Evolutionary conservation across 148 eudicot genomes (phyloP), one percentile per base, ranked within the genome.

Genomic region (Camellia lanceoleosa): DNA sequence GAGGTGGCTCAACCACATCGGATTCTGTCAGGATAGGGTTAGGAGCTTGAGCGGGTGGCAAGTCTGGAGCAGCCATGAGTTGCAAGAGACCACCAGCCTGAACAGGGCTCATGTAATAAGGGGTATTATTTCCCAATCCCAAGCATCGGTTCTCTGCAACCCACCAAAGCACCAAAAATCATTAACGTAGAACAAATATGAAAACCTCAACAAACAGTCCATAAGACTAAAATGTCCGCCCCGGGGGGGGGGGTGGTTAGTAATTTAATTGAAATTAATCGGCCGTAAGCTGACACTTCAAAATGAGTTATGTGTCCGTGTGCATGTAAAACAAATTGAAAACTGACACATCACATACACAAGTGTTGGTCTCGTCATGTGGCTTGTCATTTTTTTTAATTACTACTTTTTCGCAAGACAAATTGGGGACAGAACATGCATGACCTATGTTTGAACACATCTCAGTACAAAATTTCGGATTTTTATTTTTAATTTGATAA

Each of bases 21-120:
- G 82, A 30, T 0, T 84, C 92, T 1, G 77, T 63, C 63, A 96
- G 91, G 66, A 89, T 63, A 2, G 94, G 94, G 76, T 84, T 78
- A 9, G 99, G 99, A 79, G 99, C 88, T 44, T 85, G 82, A 12
- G 95, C 94, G 51, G 98, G 98, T 47, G 98, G 94, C 79, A 84
- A 1, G 0, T 0, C 0, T 10, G 30, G n/a, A 2, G 87, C 77
- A 64, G 3, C 16, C 43, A 90, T 78, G 55, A 87, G 61, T 70
- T 66, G 20, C 38, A 86, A 8, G 69, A 93, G 92, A 62, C 87
- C 56, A 49, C 90, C 95, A 1, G 95, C 89, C 66, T 64, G 84
- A 44, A 87, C 92, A 7, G 92, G 89, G 20, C 52, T 46, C 97
- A 92, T 94, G 87, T 90, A 96, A 30, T 19, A 3, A n/a, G 91